A percentile compares a stretch with the other conserved stretches of the same genome.
Conservation (phyloP, 2,329 filamentous ascomycete genomes). For the Chaetomium sp. region DNA sequence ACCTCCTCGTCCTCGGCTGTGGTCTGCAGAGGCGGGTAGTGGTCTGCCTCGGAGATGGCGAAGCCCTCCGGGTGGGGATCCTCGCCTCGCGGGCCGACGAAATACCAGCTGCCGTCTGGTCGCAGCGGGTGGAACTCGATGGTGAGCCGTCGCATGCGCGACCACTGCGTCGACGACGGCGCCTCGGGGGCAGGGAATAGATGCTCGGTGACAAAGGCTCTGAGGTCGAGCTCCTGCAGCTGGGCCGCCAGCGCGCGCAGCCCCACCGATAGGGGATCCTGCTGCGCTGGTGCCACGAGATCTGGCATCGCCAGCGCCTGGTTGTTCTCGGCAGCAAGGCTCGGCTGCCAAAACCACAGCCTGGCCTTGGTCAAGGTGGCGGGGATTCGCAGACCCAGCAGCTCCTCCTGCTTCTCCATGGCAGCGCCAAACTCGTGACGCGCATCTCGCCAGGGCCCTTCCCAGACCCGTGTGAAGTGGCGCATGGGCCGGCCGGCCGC, state of each 20-base stretch:
- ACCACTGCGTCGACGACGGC: no score
- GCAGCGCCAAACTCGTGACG: slow-evolving; percentile 16
- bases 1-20: slow-evolving; percentile 12
- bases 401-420: slow-evolving; percentile 7
- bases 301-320: slow-evolving; percentile 8
- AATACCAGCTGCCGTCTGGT: no score
- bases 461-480: slow-evolving; percentile 11
- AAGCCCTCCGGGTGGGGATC: slow-evolving; percentile 5
- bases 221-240: slow-evolving; percentile 1
- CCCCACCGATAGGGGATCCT: slow-evolving; percentile 11
- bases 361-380: no score
- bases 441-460: slow-evolving; percentile 10
- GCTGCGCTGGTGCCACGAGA: not conserved
- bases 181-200: no score
- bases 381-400: no score
- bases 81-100: no score
- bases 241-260: slow-evolving; percentile 5
- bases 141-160: no score
- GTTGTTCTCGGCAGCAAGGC: not conserved
- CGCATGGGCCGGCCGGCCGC: not conserved
- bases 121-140: no score
- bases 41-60: slow-evolving; percentile 4
- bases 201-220: slow-evolving; percentile 6
- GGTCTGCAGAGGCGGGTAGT: not conserved
- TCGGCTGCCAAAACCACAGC: no score